These are phyloP conservation scores for Tricladium varicosporioides DNA, from an alignment of 2,329 filamentous ascomycete genomes.

Conservation along the genomic window DNA sequence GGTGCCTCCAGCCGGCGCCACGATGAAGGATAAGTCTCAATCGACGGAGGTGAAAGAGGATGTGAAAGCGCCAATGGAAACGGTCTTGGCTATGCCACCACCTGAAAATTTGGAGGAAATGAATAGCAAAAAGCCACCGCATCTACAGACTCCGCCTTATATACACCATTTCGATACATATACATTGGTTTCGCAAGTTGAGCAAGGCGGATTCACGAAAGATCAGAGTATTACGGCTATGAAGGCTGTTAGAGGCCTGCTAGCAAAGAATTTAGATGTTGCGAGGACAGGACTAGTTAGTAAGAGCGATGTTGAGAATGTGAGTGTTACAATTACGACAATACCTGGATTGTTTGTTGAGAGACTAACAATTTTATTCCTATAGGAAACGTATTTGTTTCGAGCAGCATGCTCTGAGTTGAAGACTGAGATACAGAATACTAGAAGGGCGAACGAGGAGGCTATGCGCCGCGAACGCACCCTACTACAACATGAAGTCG, in stretches of 20 bases:
- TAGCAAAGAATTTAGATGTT: conserved; percentile 76
- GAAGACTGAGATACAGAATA: conserved; percentile 79
- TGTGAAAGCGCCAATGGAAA: conserved; percentile 44
- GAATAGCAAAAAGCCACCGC: conserved; percentile 54
- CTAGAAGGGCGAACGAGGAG: conserved; percentile 74
- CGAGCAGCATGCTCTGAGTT: conserved; percentile 91
- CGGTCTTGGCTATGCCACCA: conserved; percentile 47
- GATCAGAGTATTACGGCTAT: conserved; percentile 81
- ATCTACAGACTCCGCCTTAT: conserved; percentile 73
- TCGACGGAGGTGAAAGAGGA: conserved; percentile 35
- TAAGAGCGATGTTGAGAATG: conserved; percentile 90
- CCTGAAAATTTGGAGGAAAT: conserved; percentile 37
- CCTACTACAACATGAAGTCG: conserved; percentile 89
- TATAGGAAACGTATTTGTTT: conserved; percentile 83
- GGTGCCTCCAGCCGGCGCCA: not conserved
- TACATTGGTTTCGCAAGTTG: conserved; percentile 77
- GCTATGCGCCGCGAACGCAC: conserved; percentile 79
- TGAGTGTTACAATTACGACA: conserved; percentile 17
- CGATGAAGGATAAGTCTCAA: conserved; percentile 13
- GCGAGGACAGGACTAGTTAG: conserved; percentile 79
- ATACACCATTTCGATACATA: conserved; percentile 98
- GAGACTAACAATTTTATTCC: not conserved
- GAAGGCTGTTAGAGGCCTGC: conserved; percentile 80
- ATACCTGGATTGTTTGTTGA: not conserved
- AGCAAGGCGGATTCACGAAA: conserved; percentile 66